Evolutionary conservation across 1,284 basidiomycete genomes (phyloP).

Genomic region (Fereydounia khargensis): DNA sequence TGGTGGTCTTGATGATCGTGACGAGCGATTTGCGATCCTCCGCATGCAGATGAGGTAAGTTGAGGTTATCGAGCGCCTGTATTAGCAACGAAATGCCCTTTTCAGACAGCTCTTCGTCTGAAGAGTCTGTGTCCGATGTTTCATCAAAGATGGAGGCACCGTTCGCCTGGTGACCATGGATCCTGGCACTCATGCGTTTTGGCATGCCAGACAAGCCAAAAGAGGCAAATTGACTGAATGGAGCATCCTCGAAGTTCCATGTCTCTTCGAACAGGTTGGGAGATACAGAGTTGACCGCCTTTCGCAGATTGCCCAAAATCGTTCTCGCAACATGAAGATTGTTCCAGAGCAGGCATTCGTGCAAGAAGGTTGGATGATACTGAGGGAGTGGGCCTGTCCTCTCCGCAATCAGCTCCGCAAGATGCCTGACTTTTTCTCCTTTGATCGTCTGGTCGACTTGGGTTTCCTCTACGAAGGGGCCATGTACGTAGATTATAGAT

Average conservation of each 20-base stretch:
- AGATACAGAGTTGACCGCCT: conserved; percentile 8
- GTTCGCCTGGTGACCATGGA: not conserved
- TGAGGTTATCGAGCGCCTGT: conserved; percentile 64
- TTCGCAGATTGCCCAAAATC: conserved; percentile 18
- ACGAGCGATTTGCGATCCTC: conserved; percentile 77
- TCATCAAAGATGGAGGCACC: conserved; percentile 20
- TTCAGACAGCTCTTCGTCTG: conserved; percentile 3
- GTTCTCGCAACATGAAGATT: conserved; percentile 19
- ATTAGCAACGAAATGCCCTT: conserved; percentile 7
- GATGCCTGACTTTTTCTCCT: not conserved
- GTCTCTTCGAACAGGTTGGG: conserved; percentile 10
- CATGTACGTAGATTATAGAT: conserved; percentile 16
- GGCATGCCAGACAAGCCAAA: too few species aligned
- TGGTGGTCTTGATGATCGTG: conserved; percentile 76
- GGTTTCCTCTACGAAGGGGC: conserved; percentile 5
- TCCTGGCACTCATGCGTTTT: too few species aligned
- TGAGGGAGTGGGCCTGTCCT: conserved; percentile 23
- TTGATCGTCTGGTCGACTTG: not conserved
- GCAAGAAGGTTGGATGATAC: conserved; percentile 31
- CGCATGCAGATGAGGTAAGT: conserved; percentile 69
- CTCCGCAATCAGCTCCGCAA: conserved; percentile 21
- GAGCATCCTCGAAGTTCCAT: conserved; percentile 16
- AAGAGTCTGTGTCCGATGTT: not conserved
- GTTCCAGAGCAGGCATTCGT: conserved; percentile 27
- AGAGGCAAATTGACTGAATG: too few species aligned